phyloP scores from a whole-genome alignment of 352 stramenopile species.

The Phytopythium mirpurense region DNA sequence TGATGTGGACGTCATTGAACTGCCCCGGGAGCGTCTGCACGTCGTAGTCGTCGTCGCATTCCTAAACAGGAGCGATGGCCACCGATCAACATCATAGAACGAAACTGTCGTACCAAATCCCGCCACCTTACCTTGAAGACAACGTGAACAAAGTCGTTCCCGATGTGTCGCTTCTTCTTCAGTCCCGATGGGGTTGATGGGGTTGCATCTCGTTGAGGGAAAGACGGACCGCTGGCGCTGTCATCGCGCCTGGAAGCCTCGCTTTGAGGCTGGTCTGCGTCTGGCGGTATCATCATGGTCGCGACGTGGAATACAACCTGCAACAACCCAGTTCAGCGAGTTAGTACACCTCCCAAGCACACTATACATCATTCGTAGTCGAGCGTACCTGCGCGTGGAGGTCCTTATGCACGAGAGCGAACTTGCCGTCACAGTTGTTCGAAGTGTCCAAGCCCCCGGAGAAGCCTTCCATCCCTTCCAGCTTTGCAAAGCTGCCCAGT shows the following conservation, averaged over 20 bases:
- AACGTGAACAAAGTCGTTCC: slow-evolving; percentile 87
- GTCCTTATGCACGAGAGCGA: slow-evolving; percentile 68
- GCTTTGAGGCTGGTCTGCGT: not conserved
- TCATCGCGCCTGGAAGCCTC: not conserved
- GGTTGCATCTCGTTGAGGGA: not conserved
- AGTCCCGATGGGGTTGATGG: slow-evolving; percentile 17
- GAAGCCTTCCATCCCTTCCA: slow-evolving; percentile 64
- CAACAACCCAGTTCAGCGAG: slow-evolving; percentile 6
- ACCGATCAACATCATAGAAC: not conserved
- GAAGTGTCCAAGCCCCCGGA: slow-evolving; percentile 71
- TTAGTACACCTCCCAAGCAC: not conserved
- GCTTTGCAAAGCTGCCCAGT: slow-evolving; percentile 59
- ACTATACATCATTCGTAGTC: not conserved
- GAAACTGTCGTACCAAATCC: not conserved
- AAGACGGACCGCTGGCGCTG: not conserved
- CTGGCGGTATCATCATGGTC: slow-evolving; percentile 67
- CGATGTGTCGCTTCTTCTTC: slow-evolving; percentile 87
- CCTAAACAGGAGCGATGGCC: slow-evolving; percentile 20
- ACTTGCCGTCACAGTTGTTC: slow-evolving; percentile 69
- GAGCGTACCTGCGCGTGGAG: slow-evolving; percentile 49
- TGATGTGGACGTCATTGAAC: slow-evolving; percentile 86
- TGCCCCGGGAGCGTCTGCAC: slow-evolving; percentile 71
- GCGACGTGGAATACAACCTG: slow-evolving; percentile 87
- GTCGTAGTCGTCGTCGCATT: slow-evolving; percentile 77
- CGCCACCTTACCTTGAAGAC: slow-evolving; percentile 57